Evolutionary conservation across 441 rosid genomes (phyloP), one percentile per base, ranked within the genome.

Genomic region (Syzygium malaccense): DNA sequence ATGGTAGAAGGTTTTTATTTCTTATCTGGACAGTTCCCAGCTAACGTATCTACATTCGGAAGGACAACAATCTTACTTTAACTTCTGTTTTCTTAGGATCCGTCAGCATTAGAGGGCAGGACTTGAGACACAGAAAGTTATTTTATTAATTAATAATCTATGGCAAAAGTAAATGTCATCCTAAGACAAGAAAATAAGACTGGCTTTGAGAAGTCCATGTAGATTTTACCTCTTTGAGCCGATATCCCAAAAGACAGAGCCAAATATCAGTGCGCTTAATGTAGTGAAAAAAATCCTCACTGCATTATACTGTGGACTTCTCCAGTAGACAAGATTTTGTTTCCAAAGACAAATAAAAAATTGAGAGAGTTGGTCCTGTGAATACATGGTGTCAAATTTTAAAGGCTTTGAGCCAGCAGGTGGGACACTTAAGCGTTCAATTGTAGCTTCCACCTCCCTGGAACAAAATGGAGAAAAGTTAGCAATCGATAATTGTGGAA

Each of bases 321-420:
- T 98, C 99, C 99, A 98, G 64, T 96, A 98, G 53, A 96, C 97
- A 89, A 96, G 96, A 93, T 93, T 95, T 91, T 96, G 96, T 93
- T 98, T 98, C 96, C 96, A 92, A 62, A 95, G 90, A 90, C 98
- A 95, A 90, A 93, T 93, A 49, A 28, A 37, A 90, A 98, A 95
- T 85, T 96, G 99, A 87, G 97, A 89, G 54, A 85, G n/a, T 26
- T 87, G 88, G 90, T 89, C 90, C 93, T 94, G 97, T 41, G 99
- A 92, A 91, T 91, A 94, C 58, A 91, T 90, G 68, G 99, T 90
- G 68, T 90, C 85, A 88, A 98, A 98, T 78, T 88, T 91, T 86
- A 96, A 89, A 33, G 97, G 95, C 86, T 91, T 86, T 86, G 99
- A 94, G 87, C 95, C 98, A 80, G 94, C 88, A 78, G 95, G 95